These are phyloP conservation scores for Russula dissimulans DNA, from an alignment of 768 basidiomycete genomes.

Conservation along the genomic window DNA sequence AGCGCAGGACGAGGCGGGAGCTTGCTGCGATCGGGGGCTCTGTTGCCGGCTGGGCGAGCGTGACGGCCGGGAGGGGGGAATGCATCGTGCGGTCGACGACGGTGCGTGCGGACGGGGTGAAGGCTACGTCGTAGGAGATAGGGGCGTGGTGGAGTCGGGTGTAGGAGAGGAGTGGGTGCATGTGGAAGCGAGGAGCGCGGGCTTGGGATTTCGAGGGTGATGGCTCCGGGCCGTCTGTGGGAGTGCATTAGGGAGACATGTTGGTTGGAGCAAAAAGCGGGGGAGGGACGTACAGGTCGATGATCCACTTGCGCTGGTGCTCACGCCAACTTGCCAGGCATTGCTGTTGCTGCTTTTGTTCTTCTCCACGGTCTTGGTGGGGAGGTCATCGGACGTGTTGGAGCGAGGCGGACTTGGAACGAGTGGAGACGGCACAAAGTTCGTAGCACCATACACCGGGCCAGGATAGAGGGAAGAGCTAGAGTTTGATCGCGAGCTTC, in stretches of 20 bases:
- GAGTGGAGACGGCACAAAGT: slow-evolving; percentile 15
- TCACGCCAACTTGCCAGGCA: slow-evolving; percentile 37
- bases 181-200: slow-evolving; percentile 34
- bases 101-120: slow-evolving; percentile 47
- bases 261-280: background rate
- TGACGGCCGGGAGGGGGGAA: slow-evolving; percentile 44
- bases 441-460: slow-evolving; percentile 24
- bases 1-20: slow-evolving; percentile 41
- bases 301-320: slow-evolving; percentile 31
- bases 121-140: slow-evolving; percentile 50
- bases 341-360: slow-evolving; percentile 38
- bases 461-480: slow-evolving; percentile 40
- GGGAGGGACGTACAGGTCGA: slow-evolving; percentile 32
- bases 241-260: background rate
- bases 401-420: slow-evolving; percentile 12
- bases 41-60: slow-evolving; percentile 54
- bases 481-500: slow-evolving; percentile 45
- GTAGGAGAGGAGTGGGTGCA: slow-evolving; percentile 56
- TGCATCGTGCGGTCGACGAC: slow-evolving; percentile 48
- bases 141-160: slow-evolving; percentile 49
- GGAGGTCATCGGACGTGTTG: slow-evolving; percentile 31
- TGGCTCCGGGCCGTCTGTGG: slow-evolving; percentile 10
- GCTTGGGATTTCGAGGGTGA: slow-evolving; percentile 25
- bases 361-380: slow-evolving; percentile 28
- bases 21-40: slow-evolving; percentile 44